These are phyloP conservation scores for Calamus simplicifolius DNA, from an alignment of 176 grass and related monocot genomes.

Conservation along the genomic window DNA sequence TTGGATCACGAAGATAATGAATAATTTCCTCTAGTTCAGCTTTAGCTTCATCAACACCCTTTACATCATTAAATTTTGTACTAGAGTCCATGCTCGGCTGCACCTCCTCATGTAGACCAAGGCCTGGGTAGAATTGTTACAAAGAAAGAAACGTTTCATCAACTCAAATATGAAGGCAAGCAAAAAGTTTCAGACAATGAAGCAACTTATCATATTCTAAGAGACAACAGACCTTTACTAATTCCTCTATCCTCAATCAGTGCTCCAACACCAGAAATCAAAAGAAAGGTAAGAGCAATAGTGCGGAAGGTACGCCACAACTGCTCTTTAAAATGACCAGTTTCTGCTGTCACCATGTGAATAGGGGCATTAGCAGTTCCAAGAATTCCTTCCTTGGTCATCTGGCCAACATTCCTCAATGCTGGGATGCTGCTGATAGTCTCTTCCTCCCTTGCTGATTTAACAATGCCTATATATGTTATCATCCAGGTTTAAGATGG, in stretches of 20 bases:
- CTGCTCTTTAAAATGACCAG: slow-evolving; percentile 85
- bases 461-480: slow-evolving; percentile 43
- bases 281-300: slow-evolving; percentile 78
- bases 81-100: slow-evolving; percentile 73
- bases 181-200: too few relatives aligned
- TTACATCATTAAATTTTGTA: slow-evolving; percentile 94
- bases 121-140: slow-evolving; percentile 39
- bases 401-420: slow-evolving; percentile 42
- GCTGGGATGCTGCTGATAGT: slow-evolving; percentile 29
- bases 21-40: slow-evolving; percentile 98
- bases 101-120: slow-evolving; percentile 85
- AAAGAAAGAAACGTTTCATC: slow-evolving; percentile 3
- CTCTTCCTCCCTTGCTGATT: slow-evolving; percentile 53
- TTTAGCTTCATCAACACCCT: slow-evolving; percentile 96
- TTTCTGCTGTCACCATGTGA: slow-evolving; percentile 81
- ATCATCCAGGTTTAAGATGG: slow-evolving; percentile 11
- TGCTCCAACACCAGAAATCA: slow-evolving; percentile 88
- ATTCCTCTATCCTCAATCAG: slow-evolving; percentile 92
- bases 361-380: slow-evolving; percentile 73
- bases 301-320: slow-evolving; percentile 91
- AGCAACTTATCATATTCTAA: background rate
- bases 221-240: slow-evolving; percentile 64
- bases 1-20: slow-evolving; percentile 95
- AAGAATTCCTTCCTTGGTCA: slow-evolving; percentile 71
- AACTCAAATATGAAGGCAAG: background rate